These are phyloP conservation scores for Murraya koenigii DNA, from an alignment of 345 rosid genomes.

Conservation along the genomic window DNA sequence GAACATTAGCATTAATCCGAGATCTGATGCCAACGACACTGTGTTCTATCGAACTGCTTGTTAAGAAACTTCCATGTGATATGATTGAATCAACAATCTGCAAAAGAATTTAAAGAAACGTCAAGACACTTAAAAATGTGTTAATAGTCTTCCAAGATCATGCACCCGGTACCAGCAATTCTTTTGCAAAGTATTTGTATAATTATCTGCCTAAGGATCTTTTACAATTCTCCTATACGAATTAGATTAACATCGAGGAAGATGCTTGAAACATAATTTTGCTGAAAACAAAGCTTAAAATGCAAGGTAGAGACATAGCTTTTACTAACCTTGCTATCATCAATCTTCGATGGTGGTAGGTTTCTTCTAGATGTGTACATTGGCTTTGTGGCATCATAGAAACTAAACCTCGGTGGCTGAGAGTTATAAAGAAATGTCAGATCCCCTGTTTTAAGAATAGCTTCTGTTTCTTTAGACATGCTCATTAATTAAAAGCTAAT, in stretches of 20 bases:
- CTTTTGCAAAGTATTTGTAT: not conserved
- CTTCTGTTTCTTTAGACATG: not conserved
- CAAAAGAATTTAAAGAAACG: conserved; percentile 7
- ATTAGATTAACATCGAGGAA: not conserved
- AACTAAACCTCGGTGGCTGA: conserved; percentile 88
- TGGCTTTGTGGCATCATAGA: conserved; percentile 88
- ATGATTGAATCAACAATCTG: conserved; percentile 84
- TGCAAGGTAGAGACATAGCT: not conserved
- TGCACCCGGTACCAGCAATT: not conserved
- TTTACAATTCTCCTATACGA: not conserved
- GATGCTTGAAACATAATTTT: not conserved
- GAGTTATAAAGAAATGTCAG: conserved; percentile 24
- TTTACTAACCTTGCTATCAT: conserved; percentile 62
- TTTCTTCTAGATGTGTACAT: conserved; percentile 93
- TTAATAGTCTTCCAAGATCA: too few species aligned
- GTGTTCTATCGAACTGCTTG: conserved; percentile 69
- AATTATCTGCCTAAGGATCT: not conserved
- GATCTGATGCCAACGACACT: conserved; percentile 90
- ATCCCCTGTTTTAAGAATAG: not conserved
- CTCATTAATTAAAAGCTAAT: not conserved
- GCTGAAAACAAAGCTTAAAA: not conserved
- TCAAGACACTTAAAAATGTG: not conserved
- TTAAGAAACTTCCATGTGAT: conserved; percentile 90
- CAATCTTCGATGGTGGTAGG: conserved; percentile 80
- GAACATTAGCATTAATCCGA: conserved; percentile 70